Percentiles rank a stretch among this genome's conserved stretches.
Conservation (phyloP, 2,329 filamentous ascomycete genomes). For the Cadophora luteo-olivacea region DNA sequence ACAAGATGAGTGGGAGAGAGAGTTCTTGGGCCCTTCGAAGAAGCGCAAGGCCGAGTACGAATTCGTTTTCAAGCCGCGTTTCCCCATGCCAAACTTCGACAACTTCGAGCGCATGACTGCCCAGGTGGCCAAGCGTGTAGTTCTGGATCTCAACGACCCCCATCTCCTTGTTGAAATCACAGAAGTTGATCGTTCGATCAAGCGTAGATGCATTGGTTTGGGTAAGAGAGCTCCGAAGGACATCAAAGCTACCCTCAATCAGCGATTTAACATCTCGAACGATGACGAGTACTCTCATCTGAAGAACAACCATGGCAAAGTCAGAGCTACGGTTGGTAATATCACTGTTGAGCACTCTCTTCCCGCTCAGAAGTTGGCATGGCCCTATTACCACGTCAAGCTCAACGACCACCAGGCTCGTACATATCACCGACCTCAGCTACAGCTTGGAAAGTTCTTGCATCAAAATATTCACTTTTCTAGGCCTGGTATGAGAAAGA, state of each 20-base stretch:
- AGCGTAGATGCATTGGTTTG: constrained; percentile 52
- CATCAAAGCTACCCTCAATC: constrained; percentile 73
- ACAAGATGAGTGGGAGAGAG: constrained; percentile 68
- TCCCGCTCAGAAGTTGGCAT: constrained; percentile 88
- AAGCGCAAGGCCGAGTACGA: constrained; percentile 69
- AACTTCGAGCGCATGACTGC: constrained; percentile 78
- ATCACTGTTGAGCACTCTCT: constrained; percentile 94
- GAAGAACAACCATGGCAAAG: constrained; percentile 96
- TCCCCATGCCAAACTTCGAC: constrained; percentile 76
- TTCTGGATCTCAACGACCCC: constrained; percentile 87
- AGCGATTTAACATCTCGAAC: constrained; percentile 94
- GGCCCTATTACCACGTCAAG: constrained; percentile 94
- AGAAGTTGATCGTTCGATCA: constrained; percentile 66
- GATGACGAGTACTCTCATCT: constrained; percentile 94
- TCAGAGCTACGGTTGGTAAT: constrained; percentile 89
- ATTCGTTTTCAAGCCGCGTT: constrained; percentile 62
- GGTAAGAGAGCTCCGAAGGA: constrained; percentile 71
- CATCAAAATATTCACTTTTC: constrained; percentile 76
- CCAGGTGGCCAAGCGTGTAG: constrained; percentile 77
- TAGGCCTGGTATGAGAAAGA: constrained; percentile 75
- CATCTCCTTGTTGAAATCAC: constrained; percentile 83
- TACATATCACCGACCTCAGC: constrained; percentile 83
- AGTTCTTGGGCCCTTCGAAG: constrained; percentile 61
- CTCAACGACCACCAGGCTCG: constrained; percentile 74
- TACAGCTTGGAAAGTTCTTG: constrained; percentile 73